Percentiles rank a stretch among this genome's conserved stretches.
phyloP scores from a whole-genome alignment of 108 stramenopile species.

The Skeletonema marinoi region DNA sequence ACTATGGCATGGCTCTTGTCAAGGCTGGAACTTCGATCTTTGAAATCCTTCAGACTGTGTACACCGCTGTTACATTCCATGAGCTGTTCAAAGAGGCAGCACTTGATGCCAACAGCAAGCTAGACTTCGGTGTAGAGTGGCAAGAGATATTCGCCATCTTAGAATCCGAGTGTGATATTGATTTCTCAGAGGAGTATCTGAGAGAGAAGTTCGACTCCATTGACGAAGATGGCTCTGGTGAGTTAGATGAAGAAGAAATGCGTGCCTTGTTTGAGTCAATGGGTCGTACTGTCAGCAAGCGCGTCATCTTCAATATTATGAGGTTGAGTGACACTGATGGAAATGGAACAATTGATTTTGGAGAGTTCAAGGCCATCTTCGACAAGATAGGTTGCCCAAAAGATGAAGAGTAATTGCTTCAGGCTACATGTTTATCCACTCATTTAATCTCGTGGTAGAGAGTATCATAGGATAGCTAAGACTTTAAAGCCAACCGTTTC shows the following conservation, averaged over 20 bases:
- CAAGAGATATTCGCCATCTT: slow-evolving; percentile 9
- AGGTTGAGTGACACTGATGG: slow-evolving; percentile 16
- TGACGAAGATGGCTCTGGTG: slow-evolving; percentile 16
- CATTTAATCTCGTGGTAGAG: too few species aligned
- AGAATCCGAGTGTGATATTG: background rate
- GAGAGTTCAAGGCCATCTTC: slow-evolving; percentile 14
- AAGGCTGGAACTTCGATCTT: slow-evolving; percentile 7
- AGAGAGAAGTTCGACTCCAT: slow-evolving; percentile 6
- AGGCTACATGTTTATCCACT: background rate
- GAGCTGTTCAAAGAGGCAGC: slow-evolving; percentile 32
- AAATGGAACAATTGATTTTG: slow-evolving; percentile 24
- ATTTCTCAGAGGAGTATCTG: slow-evolving; percentile 7
- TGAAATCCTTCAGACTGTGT: slow-evolving; percentile 15
- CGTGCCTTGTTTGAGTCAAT: slow-evolving; percentile 2
- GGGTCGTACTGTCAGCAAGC: slow-evolving; percentile 11
- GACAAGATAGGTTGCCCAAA: slow-evolving; percentile 2
- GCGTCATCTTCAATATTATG: slow-evolving; percentile 11
- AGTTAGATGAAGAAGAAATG: slow-evolving; percentile 17
- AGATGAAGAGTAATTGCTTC: background rate
- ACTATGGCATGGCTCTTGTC: slow-evolving; percentile 38
- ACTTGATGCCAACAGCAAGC: slow-evolving; percentile 12
- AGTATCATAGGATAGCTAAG: too few species aligned
- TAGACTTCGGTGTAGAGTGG: slow-evolving; percentile 23
- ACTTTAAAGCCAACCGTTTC: too few species aligned
- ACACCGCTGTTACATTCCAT: slow-evolving; percentile 33